phyloP scores from a whole-genome alignment of 306 rosid genomes.

The Vigna radiata region DNA sequence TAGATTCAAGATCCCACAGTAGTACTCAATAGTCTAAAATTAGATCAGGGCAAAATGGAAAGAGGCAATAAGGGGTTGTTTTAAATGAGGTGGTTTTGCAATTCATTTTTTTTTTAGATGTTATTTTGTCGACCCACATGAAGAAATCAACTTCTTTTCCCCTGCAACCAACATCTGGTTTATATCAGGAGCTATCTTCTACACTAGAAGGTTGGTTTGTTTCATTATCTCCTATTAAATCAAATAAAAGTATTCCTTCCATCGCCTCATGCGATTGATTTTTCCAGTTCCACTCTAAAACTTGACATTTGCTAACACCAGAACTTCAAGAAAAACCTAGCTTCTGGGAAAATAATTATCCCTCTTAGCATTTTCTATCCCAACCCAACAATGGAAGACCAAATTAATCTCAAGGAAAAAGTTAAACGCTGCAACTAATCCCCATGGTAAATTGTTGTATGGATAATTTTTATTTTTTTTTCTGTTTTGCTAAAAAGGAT shows the following conservation, averaged over 20 bases:
- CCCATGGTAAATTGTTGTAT: neutral
- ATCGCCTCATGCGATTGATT: neutral
- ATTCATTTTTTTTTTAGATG: neutral
- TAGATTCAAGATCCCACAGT: conserved; percentile 22
- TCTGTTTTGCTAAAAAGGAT: neutral
- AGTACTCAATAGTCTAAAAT: conserved; percentile 25
- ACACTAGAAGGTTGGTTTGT: neutral
- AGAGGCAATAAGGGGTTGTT: conserved; percentile 2
- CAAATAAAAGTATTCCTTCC: neutral
- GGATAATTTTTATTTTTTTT: neutral
- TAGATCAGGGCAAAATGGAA: conserved; percentile 34
- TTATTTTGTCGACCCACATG: conserved; percentile 8
- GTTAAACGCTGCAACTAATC: conserved; percentile 7
- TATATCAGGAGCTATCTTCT: conserved; percentile 14
- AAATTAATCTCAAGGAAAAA: conserved; percentile 31
- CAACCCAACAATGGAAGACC: conserved; percentile 12
- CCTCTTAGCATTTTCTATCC: conserved; percentile 2
- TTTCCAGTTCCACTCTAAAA: neutral
- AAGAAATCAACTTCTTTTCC: conserved; percentile 20
- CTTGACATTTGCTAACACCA: neutral
- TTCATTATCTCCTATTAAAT: neutral
- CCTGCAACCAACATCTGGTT: conserved; percentile 27
- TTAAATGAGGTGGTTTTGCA: conserved; percentile 9
- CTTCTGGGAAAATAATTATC: conserved; percentile 16
- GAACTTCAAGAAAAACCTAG: conserved; percentile 11